A percentile compares a stretch with the other conserved stretches of the same genome.
Conservation (phyloP, 345 rosid genomes). For the Populus davidiana region DNA sequence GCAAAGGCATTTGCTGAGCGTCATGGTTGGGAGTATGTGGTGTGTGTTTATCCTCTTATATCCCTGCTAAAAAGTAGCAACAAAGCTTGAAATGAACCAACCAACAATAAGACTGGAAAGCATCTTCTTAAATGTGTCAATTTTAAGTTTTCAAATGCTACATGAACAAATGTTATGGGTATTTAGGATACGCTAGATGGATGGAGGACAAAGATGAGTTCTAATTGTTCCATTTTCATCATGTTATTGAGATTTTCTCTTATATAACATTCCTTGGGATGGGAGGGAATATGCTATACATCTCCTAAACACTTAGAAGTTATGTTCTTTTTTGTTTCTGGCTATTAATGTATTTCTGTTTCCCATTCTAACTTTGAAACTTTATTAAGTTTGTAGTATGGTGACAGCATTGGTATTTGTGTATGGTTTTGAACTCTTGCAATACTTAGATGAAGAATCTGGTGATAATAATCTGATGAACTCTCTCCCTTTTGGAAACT, state of each 20-base stretch:
- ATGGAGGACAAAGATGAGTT: not conserved
- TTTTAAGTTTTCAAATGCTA: not conserved
- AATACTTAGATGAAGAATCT: not conserved
- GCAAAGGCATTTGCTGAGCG: slow-evolving; percentile 81
- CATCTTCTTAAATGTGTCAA: not conserved
- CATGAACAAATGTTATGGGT: not conserved
- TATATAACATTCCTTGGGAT: not conserved
- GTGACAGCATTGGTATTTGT: not conserved
- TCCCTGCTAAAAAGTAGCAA: no score
- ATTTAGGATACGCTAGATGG: not conserved
- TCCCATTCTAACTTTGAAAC: not conserved
- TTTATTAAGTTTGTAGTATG: not conserved
- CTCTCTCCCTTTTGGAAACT: not conserved
- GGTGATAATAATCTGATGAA: not conserved
- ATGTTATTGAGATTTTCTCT: not conserved
- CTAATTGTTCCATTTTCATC: not conserved
- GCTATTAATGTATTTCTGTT: no score
- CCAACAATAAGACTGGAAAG: no score
- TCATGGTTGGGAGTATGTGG: slow-evolving; percentile 92
- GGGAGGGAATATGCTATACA: not conserved
- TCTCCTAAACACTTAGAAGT: no score
- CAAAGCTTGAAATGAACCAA: no score
- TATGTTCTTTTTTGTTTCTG: not conserved
- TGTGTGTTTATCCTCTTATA: slow-evolving; percentile 20
- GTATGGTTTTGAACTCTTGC: not conserved